Percentiles rank a stretch among this genome's conserved stretches.
phyloP scores from a whole-genome alignment of 371 early-diverging fungal species.

The Mucor lusitanicus region DNA sequence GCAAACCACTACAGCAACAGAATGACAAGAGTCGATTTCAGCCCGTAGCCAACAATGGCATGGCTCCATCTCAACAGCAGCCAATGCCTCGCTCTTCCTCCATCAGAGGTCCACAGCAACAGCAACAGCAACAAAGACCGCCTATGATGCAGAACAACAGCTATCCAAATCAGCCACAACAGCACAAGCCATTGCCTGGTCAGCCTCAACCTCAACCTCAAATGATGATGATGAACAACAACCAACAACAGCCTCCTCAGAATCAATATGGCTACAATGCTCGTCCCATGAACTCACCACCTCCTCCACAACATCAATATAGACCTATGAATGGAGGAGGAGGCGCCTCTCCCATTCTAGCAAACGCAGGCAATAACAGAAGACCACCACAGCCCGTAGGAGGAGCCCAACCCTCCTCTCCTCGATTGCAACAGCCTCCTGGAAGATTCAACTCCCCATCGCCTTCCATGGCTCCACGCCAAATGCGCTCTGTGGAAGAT shows the following conservation, averaged over 20 bases:
- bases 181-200: background rate
- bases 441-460: conserved; percentile 17
- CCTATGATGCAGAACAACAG: background rate
- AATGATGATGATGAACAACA: background rate
- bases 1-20: conserved; percentile 2
- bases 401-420: conserved; percentile 3
- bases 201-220: conserved; percentile 6
- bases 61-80: background rate
- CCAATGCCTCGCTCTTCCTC: conserved; percentile 9
- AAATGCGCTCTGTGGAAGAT: conserved; percentile 12
- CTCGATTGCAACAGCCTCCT: conserved; percentile 15
- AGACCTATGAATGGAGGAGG: conserved; percentile 1
- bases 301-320: conserved; percentile 6
- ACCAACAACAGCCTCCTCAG: conserved; percentile 3
- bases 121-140: conserved; percentile 2
- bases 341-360: background rate
- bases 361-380: conserved; percentile 1
- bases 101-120: conserved; percentile 5
- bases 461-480: conserved; percentile 8
- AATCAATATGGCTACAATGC: conserved; percentile 5
- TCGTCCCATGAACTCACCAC: background rate
- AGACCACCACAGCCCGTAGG: background rate
- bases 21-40: background rate
- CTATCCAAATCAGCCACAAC: background rate
- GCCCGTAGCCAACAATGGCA: conserved; percentile 2